Base-by-base conservation (phyloP, 768 basidiomycete species). In the Mycena pura region DNA sequence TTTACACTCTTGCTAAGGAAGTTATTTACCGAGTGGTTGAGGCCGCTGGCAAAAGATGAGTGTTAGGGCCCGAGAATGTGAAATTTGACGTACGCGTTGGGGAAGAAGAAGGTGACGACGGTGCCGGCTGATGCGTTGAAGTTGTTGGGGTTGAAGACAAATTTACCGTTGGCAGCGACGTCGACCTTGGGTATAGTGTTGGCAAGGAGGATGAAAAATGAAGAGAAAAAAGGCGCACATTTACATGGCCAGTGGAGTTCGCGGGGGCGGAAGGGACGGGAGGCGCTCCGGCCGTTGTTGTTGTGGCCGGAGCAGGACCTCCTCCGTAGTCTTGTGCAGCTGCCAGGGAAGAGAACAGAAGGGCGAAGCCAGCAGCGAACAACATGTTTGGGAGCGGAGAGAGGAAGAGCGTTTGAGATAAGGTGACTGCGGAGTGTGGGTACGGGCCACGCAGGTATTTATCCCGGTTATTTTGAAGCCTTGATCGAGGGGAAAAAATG, bases 21-120 rank as follows among this genome's bases (percentile, higher is more conserved):
- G 32, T 8, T 10, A 13, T 1, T 46, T 36, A 57, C 80, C 17
- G 81, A 84, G 67, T 88, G 86, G 27, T 71, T 70, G 72, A 74
- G 9, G 59, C 70, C 70, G 72, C 70, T 19, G 74, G 76, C 68
- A n/a, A 71, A 73, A 22, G 19, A 29, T 27, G 55, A 32, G 15
- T 62, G 25, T 57, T 38, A 38, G 5, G 34, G 36, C 17, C 14
- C 39, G 38, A 19, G 19, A 4, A 25, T 22, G 27, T 1, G 7
- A 51, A 38, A 31, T 15, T 48, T 32, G 19, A 19, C 36, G n/a
- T 52, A 10, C 8, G 63, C 75, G 61, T 64, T 62, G 10, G 84
- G 82, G 77, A 86, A 83, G 66, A 72, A 81, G 74, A 86, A 86
- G 3, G 81, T 83, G 28, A 86, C 79, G 5, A 73, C 58, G n/a